Conservation (phyloP, 2,329 filamentous ascomycete species). For the Plectosphaerella sp. region DNA sequence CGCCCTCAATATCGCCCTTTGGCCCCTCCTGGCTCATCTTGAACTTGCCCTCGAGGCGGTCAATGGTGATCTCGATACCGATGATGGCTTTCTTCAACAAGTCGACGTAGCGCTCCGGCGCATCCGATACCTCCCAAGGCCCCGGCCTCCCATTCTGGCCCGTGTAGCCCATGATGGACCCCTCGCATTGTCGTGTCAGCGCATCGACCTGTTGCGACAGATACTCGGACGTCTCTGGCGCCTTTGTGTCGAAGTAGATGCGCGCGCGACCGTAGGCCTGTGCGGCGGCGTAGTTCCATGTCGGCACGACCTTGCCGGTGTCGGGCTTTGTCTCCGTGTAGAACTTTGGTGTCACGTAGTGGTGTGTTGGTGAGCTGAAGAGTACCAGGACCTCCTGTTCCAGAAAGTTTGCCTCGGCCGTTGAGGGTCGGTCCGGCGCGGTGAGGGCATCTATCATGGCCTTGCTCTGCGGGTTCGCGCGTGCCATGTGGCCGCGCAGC, state of each 20-base stretch:
- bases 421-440: conserved; percentile 14
- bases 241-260: conserved; percentile 46
- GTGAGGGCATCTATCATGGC: conserved; percentile 46
- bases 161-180: conserved; percentile 51
- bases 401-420: conserved; percentile 18
- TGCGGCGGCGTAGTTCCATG: conserved; percentile 65
- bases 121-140: conserved; percentile 55
- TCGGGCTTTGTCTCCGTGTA: conserved; percentile 61
- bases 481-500: conserved; percentile 59
- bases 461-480: conserved; percentile 60
- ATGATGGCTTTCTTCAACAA: conserved; percentile 55
- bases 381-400: conserved; percentile 56
- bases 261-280: conserved; percentile 57
- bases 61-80: conserved; percentile 55
- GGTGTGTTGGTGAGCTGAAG: conserved; percentile 54
- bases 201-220: conserved; percentile 48
- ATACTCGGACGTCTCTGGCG: conserved; percentile 39
- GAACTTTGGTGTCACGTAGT: conserved; percentile 67
- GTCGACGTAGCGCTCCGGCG: conserved; percentile 50
- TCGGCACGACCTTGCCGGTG: conserved; percentile 64
- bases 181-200: conserved; percentile 47
- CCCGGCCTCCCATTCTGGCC: conserved; percentile 23
- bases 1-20: conserved; percentile 36
- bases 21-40: conserved; percentile 63
- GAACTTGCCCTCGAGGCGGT: conserved; percentile 54